Evolutionary conservation across 495 filamentous ascomycete genomes (phyloP).

Genomic region (Neurospora tetraspora): DNA sequence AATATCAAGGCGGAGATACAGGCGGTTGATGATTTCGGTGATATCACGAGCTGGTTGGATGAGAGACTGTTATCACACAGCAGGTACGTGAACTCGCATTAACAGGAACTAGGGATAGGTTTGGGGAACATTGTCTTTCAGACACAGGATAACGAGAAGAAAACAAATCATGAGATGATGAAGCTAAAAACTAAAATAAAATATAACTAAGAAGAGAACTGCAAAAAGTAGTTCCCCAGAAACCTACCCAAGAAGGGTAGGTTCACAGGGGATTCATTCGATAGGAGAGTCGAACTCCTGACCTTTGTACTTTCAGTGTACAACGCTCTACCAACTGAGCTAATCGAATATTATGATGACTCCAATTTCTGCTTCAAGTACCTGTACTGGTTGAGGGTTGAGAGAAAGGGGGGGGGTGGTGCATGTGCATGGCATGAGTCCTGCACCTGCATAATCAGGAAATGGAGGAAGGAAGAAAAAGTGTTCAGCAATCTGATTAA

Average conservation of each 20-base stretch:
- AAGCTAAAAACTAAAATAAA: background rate
- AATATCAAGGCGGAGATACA: slow-evolving; percentile 88
- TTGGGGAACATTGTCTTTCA: background rate
- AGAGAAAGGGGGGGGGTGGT: background rate
- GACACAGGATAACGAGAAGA: background rate
- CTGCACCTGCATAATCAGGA: background rate
- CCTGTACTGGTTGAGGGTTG: background rate
- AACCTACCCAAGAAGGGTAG: background rate
- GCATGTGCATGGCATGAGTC: background rate
- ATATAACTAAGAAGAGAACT: background rate
- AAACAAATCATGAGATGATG: background rate
- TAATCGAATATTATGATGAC: background rate
- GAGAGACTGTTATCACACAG: slow-evolving; percentile 15
- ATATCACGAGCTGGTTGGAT: slow-evolving; percentile 59
- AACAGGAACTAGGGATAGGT: background rate
- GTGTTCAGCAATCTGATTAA: background rate
- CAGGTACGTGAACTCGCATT: background rate
- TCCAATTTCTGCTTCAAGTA: background rate
- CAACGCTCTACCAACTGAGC: background rate
- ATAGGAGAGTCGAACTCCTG: background rate
- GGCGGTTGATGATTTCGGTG: slow-evolving; percentile 53
- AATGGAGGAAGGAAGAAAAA: background rate
- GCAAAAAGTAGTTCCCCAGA: background rate
- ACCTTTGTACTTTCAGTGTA: background rate
- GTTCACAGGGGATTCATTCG: background rate